Evolutionary conservation across 768 basidiomycete species (phyloP).

Genomic region (Rhizopogon sp.): DNA sequence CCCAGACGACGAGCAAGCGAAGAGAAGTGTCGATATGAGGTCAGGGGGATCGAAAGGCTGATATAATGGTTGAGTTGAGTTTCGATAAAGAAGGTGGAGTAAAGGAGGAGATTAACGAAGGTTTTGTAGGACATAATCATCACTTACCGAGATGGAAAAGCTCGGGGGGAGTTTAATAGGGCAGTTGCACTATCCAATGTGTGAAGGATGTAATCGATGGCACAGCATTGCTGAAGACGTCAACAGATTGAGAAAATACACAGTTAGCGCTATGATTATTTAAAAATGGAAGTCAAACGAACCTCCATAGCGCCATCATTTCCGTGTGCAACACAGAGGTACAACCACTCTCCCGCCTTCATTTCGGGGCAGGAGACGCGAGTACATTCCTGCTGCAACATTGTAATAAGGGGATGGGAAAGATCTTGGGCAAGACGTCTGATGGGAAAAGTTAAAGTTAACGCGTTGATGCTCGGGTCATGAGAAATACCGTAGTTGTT

Average conservation of each 20-base stretch:
- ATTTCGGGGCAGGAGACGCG: slow-evolving; percentile 88
- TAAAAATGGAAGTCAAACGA: slow-evolving; percentile 12
- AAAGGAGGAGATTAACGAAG: slow-evolving; percentile 6
- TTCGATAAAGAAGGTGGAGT: slow-evolving; percentile 13
- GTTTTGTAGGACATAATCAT: slow-evolving; percentile 8
- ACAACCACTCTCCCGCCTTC: slow-evolving; percentile 99
- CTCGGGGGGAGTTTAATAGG: slow-evolving; percentile 82
- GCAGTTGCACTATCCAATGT: slow-evolving; percentile 93
- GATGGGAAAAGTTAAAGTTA: slow-evolving; percentile 2
- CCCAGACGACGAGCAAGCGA: slow-evolving; percentile 88
- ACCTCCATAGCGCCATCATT: slow-evolving; percentile 87
- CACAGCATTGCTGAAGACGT: slow-evolving; percentile 77
- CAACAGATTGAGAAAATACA: slow-evolving; percentile 9
- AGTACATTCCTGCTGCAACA: slow-evolving; percentile 84
- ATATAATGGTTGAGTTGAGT: slow-evolving; percentile 4
- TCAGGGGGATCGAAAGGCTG: slow-evolving; percentile 75
- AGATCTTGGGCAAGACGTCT: slow-evolving; percentile 88
- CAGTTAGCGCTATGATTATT: neutral
- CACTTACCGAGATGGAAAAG: slow-evolving; percentile 84
- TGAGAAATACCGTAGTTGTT: slow-evolving; percentile 45
- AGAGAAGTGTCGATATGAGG: slow-evolving; percentile 84
- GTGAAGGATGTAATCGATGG: slow-evolving; percentile 93
- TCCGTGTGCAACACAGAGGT: slow-evolving; percentile 92
- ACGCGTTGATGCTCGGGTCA: neutral
- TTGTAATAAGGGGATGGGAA: slow-evolving; percentile 79